Base-by-base conservation (phyloP, 176 grass and related monocot genomes). In the barley (Hordeum vulgare) region DNA sequence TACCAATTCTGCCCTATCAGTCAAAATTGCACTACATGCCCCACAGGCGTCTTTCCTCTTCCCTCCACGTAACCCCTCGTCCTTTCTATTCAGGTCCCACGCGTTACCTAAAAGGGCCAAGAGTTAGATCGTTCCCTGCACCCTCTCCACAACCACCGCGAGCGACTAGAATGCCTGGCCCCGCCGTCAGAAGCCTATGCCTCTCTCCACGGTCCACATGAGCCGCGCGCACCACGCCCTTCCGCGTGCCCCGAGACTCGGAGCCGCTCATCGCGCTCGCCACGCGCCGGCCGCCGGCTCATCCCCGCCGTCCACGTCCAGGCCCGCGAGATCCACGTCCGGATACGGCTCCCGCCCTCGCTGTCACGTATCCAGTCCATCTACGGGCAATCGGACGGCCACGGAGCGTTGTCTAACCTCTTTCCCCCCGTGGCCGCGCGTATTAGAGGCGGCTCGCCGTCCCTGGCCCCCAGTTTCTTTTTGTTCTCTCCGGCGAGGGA, bases 261-360 rank as follows among this genome's bases (percentile, higher is more conserved):
- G 72, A 78, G 44, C 65, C 77, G 65, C 57, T 51, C 33, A 58
- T 85, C 25, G 63, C 65, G 66, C 36, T 4, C 37, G 74, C 74
- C 88, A 83, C 80, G 88, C 74, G 59, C 35, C 45, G 36, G 17
- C 15, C 51, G 4, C 68, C 59, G 75, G 47, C 74, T 24, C 17
- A 90, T 86, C 84, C 13, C 0, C 47, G 11, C 75, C 84, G 88
- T 90, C 84, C 88, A 86, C 84, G 84, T 90, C 59, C 60, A 21
- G 18, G 11, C 3, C 44, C n/a, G 27, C 21, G 45, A 78, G 79
- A 86, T 78, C 84, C 88, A 83, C 66, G 83, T 86, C 44, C 66
- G 78, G 64, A 47, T 78, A 49, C 83, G 26, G 15, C 62, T 85
- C 62, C 77, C 61, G 61, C 77, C 62, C 17, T 7, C 58, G 60